Evolutionary conservation across 2,329 filamentous ascomycete species (phyloP).

Genomic region (Calonectria honghensis): DNA sequence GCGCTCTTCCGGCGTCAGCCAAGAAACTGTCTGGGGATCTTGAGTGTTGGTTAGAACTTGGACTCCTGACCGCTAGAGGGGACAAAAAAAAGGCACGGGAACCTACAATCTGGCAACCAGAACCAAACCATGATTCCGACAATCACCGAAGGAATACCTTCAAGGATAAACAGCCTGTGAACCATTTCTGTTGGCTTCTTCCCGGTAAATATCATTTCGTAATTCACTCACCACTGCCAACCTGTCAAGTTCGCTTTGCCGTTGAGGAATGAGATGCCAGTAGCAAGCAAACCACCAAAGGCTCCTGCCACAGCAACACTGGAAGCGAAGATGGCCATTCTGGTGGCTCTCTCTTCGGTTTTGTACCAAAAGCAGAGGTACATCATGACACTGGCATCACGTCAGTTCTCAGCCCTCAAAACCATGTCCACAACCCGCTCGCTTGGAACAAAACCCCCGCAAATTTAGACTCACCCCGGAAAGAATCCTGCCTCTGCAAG

Average conservation of each 20-base stretch:
- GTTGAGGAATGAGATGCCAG: constrained; percentile 8
- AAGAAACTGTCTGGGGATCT: constrained; percentile 9
- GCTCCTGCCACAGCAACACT: constrained; percentile 10
- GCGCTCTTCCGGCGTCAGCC: constrained; percentile 3
- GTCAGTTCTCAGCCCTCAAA: background rate
- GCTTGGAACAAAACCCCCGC: background rate
- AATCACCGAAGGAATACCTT: background rate
- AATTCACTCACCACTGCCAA: background rate
- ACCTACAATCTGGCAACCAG: constrained; percentile 12
- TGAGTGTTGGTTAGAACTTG: background rate
- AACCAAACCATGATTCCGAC: constrained; percentile 17
- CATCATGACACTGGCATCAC: background rate
- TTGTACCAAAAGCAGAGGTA: constrained; percentile 22
- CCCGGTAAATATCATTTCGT: background rate
- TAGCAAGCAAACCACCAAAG: background rate
- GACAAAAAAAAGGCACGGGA: background rate
- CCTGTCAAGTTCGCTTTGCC: constrained; percentile 5
- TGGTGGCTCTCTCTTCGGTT: constrained; percentile 7
- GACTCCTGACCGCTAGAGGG: no score
- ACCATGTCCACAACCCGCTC: background rate
- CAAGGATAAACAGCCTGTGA: constrained; percentile 5
- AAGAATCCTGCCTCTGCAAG: constrained; percentile 5
- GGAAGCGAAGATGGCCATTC: constrained; percentile 10
- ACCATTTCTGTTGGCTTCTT: no score
- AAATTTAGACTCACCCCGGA: background rate